These are phyloP conservation scores for Cryptococcus neoformans DNA, from an alignment of 1,284 basidiomycete genomes.

Conservation along the genomic window DNA sequence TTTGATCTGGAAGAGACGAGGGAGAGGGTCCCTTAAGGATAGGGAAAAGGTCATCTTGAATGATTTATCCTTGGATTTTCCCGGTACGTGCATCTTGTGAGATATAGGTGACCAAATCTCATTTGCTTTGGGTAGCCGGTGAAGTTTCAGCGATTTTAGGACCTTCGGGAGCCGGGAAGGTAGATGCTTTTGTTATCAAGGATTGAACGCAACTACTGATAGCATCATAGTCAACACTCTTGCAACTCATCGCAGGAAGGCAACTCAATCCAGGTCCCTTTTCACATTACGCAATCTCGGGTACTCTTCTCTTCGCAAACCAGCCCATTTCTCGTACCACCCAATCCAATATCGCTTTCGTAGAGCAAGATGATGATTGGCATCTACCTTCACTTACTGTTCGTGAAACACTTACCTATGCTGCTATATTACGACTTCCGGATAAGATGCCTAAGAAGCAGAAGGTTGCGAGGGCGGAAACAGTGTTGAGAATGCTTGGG, in stretches of 20 bases:
- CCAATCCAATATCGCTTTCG: constrained; percentile 52
- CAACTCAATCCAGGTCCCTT: constrained; percentile 42
- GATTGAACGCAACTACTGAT: constrained; percentile 2
- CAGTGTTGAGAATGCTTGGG: constrained; percentile 54
- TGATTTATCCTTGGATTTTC: constrained; percentile 51
- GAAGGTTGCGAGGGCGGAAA: constrained; percentile 54
- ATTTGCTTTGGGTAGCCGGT: constrained; percentile 32
- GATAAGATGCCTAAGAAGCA: constrained; percentile 48
- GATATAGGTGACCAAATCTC: neutral
- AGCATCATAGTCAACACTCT: constrained; percentile 46
- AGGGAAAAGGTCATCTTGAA: constrained; percentile 50
- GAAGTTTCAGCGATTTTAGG: constrained; percentile 54
- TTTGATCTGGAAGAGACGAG: constrained; percentile 39
- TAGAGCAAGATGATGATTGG: constrained; percentile 57
- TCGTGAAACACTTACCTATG: constrained; percentile 51
- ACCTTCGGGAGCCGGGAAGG: constrained; percentile 51
- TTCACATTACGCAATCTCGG: constrained; percentile 41
- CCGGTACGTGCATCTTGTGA: constrained; percentile 19
- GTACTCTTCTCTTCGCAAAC: constrained; percentile 47
- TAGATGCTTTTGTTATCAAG: constrained; percentile 15
- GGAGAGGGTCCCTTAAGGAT: constrained; percentile 23
- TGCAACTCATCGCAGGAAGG: constrained; percentile 53
- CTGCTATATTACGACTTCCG: constrained; percentile 54
- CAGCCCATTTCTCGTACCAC: constrained; percentile 26
- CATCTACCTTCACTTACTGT: constrained; percentile 54